phyloP scores from a whole-genome alignment of 164 flowering plant species.

The Vitis cinerea region DNA sequence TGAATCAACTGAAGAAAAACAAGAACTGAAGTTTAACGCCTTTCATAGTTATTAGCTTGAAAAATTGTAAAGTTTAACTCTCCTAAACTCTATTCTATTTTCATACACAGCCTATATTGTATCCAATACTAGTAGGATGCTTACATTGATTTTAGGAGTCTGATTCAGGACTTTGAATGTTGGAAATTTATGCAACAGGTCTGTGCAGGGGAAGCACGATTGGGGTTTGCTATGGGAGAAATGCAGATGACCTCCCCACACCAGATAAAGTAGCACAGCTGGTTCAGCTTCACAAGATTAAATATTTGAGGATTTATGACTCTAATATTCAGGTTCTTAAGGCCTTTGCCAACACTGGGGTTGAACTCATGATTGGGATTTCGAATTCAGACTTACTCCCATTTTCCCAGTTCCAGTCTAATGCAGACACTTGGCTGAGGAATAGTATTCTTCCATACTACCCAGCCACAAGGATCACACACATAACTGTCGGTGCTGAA shows the following conservation, averaged over 20 bases:
- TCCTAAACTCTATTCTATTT: too few species aligned
- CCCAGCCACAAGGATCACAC: conserved; percentile 82
- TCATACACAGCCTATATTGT: too few species aligned
- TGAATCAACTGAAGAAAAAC: too few species aligned
- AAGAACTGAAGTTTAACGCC: too few species aligned
- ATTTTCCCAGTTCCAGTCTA: conserved; percentile 80
- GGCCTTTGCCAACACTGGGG: conserved; percentile 86
- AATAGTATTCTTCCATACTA: conserved; percentile 86
- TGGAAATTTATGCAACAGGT: conserved; percentile 33
- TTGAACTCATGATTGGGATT: conserved; percentile 83
- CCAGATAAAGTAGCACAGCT: conserved; percentile 82
- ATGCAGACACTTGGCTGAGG: conserved; percentile 86
- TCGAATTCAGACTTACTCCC: conserved; percentile 75
- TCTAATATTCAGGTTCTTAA: conserved; percentile 84
- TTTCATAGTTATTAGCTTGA: too few species aligned
- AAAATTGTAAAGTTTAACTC: too few species aligned
- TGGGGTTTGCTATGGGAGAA: conserved; percentile 94
- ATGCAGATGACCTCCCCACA: conserved; percentile 94
- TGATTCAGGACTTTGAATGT: not conserved
- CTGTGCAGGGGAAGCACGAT: conserved; percentile 60
- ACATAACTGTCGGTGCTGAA: conserved; percentile 93
- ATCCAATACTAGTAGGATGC: too few species aligned
- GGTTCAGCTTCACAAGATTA: conserved; percentile 66
- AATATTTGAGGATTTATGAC: conserved; percentile 79
- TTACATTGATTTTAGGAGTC: too few species aligned